Percentiles rank a stretch among this genome's conserved stretches.
These are phyloP conservation scores for Oenanthe sinensis DNA, from an alignment of 129 eudicot species.

Conservation along the genomic window DNA sequence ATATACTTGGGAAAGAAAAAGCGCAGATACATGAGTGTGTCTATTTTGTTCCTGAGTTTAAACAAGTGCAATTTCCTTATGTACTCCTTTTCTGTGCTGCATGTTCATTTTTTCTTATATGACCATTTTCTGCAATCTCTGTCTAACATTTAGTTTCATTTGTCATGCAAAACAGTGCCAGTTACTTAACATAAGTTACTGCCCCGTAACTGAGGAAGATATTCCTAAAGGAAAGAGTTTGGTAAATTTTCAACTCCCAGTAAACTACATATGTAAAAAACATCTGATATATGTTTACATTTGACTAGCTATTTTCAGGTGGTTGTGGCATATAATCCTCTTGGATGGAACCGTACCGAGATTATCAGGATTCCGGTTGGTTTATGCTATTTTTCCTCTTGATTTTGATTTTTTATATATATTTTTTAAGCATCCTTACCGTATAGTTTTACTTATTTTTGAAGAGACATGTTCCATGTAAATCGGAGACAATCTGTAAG, in stretches of 20 bases:
- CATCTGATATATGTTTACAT: neutral
- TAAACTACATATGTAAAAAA: neutral
- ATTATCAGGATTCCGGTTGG: constrained; percentile 74
- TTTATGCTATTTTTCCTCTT: constrained; percentile 11
- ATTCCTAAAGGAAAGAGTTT: constrained; percentile 68
- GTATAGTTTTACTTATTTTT: neutral
- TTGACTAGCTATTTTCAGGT: constrained; percentile 35
- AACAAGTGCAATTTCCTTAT: neutral
- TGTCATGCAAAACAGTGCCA: constrained; percentile 53
- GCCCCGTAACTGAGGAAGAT: constrained; percentile 77
- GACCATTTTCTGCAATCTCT: neutral
- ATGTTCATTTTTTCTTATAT: neutral
- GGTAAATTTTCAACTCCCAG: constrained; percentile 39
- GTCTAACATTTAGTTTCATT: constrained; percentile 5
- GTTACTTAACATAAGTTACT: constrained; percentile 78
- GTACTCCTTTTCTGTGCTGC: neutral
- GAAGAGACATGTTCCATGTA: neutral
- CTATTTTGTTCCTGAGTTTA: neutral
- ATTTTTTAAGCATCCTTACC: neutral
- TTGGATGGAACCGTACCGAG: constrained; percentile 86
- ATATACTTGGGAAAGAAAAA: neutral
- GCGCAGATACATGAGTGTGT: neutral
- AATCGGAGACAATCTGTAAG: neutral
- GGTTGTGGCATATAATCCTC: constrained; percentile 84
- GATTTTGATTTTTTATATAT: neutral